These are phyloP conservation scores for Saccharomyces uvarum DNA, from an alignment of 1,139 yeast species.

Conservation along the genomic window DNA sequence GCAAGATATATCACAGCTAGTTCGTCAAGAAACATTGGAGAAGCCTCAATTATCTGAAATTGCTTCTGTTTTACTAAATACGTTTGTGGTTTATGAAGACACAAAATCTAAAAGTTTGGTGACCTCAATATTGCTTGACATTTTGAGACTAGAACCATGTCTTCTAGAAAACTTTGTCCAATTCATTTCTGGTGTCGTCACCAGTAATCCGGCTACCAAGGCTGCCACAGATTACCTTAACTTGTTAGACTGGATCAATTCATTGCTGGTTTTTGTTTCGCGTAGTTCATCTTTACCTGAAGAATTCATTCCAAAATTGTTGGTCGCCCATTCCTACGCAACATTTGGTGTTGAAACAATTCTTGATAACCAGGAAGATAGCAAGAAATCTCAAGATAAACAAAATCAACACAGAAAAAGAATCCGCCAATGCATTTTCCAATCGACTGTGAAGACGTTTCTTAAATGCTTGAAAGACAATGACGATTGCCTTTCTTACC, in stretches of 20 bases:
- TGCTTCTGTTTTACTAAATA: slow-evolving; percentile 34
- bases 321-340: slow-evolving; percentile 21
- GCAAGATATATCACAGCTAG: slow-evolving; percentile 12
- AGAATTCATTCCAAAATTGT: slow-evolving; percentile 11
- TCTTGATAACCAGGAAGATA: slow-evolving; percentile 23
- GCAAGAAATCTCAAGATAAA: slow-evolving; percentile 14
- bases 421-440: slow-evolving; percentile 39
- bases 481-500: slow-evolving; percentile 6
- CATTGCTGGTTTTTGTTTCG: slow-evolving; percentile 16
- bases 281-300: slow-evolving; percentile 11
- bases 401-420: slow-evolving; percentile 42
- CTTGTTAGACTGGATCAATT: slow-evolving; percentile 27
- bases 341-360: slow-evolving; percentile 20
- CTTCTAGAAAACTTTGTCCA: slow-evolving; percentile 36
- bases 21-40: slow-evolving; percentile 16
- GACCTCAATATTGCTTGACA: slow-evolving; percentile 34
- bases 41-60: slow-evolving; percentile 20
- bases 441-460: slow-evolving; percentile 33
- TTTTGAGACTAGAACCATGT: slow-evolving; percentile 33
- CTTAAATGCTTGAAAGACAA: slow-evolving; percentile 15
- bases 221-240: slow-evolving; percentile 28
- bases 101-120: slow-evolving; percentile 40
- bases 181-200: slow-evolving; percentile 34
- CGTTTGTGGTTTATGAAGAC: slow-evolving; percentile 41
- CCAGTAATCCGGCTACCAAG: slow-evolving; percentile 21